phyloP scores from a whole-genome alignment of 768 basidiomycete genomes.

The Strobilomyces dryophilus region DNA sequence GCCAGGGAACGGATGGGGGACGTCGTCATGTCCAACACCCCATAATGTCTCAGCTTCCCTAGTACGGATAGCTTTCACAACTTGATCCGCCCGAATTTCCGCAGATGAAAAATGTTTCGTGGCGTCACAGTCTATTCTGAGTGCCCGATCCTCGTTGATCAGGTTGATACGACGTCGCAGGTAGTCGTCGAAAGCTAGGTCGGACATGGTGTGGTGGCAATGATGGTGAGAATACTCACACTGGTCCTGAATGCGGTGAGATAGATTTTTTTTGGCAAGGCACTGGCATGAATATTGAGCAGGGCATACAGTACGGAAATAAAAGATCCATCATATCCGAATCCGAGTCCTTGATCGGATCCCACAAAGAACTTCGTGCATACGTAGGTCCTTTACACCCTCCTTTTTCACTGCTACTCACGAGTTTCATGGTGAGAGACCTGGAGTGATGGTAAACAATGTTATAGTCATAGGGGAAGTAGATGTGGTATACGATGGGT shows the following conservation, averaged over 20 bases:
- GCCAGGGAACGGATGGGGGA: slow-evolving; percentile 67
- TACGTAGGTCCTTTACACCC: too few species aligned
- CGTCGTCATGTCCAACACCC: slow-evolving; percentile 46
- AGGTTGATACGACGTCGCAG: slow-evolving; percentile 21
- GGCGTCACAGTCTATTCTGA: slow-evolving; percentile 42
- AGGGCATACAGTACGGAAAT: too few species aligned
- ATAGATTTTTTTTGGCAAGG: too few species aligned
- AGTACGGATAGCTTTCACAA: slow-evolving; percentile 51
- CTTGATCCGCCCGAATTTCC: slow-evolving; percentile 52
- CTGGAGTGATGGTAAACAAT: too few species aligned
- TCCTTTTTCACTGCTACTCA: too few species aligned
- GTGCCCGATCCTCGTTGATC: slow-evolving; percentile 41
- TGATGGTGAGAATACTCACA: neutral
- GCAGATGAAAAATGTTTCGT: slow-evolving; percentile 29
- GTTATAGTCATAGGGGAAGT: too few species aligned
- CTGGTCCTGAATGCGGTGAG: neutral
- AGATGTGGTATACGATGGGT: too few species aligned
- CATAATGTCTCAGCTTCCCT: slow-evolving; percentile 55
- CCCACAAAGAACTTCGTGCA: too few species aligned
- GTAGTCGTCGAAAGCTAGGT: slow-evolving; percentile 6
- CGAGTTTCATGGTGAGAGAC: too few species aligned
- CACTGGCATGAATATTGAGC: too few species aligned
- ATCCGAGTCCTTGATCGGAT: too few species aligned
- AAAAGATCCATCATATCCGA: neutral
- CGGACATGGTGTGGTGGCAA: slow-evolving; percentile 5